A percentile compares a stretch with the other conserved stretches of the same genome.
phyloP scores from a whole-genome alignment of 2,329 filamentous ascomycete species.

The Pseudocercospora musae region DNA sequence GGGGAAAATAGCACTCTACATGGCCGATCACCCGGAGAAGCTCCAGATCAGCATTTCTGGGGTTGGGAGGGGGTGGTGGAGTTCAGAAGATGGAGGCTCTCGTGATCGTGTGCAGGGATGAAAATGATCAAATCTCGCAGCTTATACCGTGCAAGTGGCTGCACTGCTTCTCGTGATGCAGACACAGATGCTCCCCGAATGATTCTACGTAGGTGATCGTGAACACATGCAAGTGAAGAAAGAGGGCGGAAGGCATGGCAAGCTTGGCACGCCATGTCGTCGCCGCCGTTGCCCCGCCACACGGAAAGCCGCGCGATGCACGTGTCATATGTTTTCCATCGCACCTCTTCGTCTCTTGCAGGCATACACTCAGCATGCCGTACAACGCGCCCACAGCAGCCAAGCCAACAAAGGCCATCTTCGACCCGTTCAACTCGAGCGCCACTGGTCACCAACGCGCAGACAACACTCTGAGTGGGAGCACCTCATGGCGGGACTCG shows the following conservation, averaged over 20 bases:
- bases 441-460: slow-evolving; percentile 79
- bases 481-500: slow-evolving; percentile 68
- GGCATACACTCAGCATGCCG: slow-evolving; percentile 18
- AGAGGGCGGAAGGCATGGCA: background rate
- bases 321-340: background rate
- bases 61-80: background rate
- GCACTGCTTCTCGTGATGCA: slow-evolving; percentile 1
- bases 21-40: background rate
- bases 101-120: background rate
- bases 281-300: background rate
- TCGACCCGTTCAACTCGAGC: slow-evolving; percentile 81
- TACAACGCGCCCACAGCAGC: slow-evolving; percentile 26
- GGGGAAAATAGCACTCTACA: background rate
- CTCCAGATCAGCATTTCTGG: background rate
- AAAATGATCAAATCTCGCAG: background rate
- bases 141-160: background rate
- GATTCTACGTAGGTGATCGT: no score
- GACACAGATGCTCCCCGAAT: background rate
- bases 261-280: background rate
- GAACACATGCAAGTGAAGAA: background rate
- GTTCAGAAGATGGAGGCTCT: background rate
- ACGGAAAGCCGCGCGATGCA: background rate
- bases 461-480: slow-evolving; percentile 61
- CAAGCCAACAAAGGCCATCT: slow-evolving; percentile 28
- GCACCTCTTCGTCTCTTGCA: background rate